These are phyloP conservation scores for Leucoagaricus sp. DNA, from an alignment of 1,284 basidiomycete species.

Conservation along the genomic window DNA sequence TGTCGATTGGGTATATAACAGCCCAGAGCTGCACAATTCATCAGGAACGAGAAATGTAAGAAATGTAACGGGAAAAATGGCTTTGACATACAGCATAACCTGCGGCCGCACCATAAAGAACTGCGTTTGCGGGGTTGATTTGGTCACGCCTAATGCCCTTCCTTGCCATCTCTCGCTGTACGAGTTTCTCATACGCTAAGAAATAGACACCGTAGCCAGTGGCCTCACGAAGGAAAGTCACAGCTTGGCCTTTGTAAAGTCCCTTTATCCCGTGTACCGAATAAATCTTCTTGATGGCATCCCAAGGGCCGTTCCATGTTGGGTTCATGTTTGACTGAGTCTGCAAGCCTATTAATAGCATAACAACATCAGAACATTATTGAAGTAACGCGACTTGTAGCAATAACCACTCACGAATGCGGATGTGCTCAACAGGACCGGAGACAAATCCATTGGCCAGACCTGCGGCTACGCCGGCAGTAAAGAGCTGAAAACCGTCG, in stretches of 20 bases:
- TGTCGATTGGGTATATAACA: slow-evolving; percentile 90
- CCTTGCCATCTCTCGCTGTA: slow-evolving; percentile 79
- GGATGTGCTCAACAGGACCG: slow-evolving; percentile 96
- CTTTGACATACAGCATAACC: slow-evolving; percentile 75
- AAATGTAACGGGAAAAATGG: not conserved
- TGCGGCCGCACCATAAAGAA: slow-evolving; percentile 85
- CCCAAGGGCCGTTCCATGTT: slow-evolving; percentile 80
- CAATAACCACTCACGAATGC: slow-evolving; percentile 74
- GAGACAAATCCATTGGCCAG: slow-evolving; percentile 92
- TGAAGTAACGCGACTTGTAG: slow-evolving; percentile 14
- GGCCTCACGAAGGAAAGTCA: slow-evolving; percentile 88
- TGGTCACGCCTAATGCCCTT: slow-evolving; percentile 75
- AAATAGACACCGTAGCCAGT: slow-evolving; percentile 90
- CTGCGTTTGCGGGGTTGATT: slow-evolving; percentile 74
- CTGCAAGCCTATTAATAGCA: slow-evolving; percentile 66
- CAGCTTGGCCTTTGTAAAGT: slow-evolving; percentile 91
- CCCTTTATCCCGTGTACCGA: slow-evolving; percentile 76
- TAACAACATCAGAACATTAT: not conserved
- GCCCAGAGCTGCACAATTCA: slow-evolving; percentile 64
- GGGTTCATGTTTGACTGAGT: slow-evolving; percentile 80
- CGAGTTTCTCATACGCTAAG: slow-evolving; percentile 89
- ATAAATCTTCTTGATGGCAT: slow-evolving; percentile 85
- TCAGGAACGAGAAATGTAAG: not conserved
- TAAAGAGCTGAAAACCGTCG: slow-evolving; percentile 67
- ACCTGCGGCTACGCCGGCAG: slow-evolving; percentile 83